Percentiles rank a stretch among this genome's conserved stretches.
These are phyloP conservation scores for Aspergillus quadrilineatus DNA, from an alignment of 2,329 filamentous ascomycete genomes.

Conservation along the genomic window DNA sequence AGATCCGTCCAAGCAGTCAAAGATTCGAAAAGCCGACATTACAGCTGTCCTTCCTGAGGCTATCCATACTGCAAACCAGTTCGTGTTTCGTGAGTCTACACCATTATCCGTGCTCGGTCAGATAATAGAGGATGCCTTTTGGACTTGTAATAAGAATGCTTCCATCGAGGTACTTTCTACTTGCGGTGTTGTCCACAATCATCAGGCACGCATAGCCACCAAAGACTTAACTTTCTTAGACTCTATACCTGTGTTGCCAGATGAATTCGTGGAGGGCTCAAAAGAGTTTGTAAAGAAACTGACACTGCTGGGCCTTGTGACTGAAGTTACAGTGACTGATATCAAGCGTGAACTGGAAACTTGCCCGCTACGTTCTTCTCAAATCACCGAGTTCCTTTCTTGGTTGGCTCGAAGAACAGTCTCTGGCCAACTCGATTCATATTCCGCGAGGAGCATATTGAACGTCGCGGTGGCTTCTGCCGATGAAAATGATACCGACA, in stretches of 20 bases:
- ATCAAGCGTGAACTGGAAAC: constrained; percentile 79
- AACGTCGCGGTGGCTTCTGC: constrained; percentile 65
- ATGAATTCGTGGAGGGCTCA: constrained; percentile 66
- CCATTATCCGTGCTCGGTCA: constrained; percentile 80
- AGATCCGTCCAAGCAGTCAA: constrained; percentile 40
- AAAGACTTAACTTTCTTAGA: constrained; percentile 77
- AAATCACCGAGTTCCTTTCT: constrained; percentile 77
- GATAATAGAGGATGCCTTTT: constrained; percentile 92
- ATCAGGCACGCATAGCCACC: constrained; percentile 73
- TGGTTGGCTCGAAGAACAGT: constrained; percentile 76
- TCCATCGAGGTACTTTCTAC: constrained; percentile 87
- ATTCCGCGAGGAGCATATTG: constrained; percentile 68
- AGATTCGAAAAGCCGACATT: constrained; percentile 64
- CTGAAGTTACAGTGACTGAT: constrained; percentile 80
- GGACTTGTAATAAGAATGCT: constrained; percentile 81
- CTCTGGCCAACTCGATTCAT: constrained; percentile 68
- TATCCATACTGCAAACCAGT: constrained; percentile 80
- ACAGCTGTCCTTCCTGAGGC: constrained; percentile 72
- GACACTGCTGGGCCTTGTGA: constrained; percentile 81
- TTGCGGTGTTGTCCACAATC: constrained; percentile 79
- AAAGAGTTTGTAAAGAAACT: constrained; percentile 76
- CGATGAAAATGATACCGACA: constrained; percentile 57
- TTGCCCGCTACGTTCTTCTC: constrained; percentile 74
- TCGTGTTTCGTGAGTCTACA: constrained; percentile 85
- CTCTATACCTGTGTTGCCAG: constrained; percentile 81